phyloP scores from a whole-genome alignment of 129 eudicot species.

The Erigeron canadensis region DNA sequence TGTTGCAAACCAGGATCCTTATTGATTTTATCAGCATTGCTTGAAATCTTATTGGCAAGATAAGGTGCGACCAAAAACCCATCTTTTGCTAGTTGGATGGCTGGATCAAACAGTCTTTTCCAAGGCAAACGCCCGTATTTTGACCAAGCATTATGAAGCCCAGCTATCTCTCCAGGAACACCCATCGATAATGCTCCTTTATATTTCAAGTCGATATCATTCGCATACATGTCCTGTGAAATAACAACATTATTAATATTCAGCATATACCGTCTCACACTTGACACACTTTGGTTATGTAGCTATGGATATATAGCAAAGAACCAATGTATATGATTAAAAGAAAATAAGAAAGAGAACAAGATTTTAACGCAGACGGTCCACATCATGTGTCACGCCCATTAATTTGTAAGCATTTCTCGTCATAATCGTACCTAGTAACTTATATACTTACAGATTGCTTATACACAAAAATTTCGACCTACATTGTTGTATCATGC shows the following conservation, averaged over 20 bases:
- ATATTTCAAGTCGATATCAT: conserved; percentile 46
- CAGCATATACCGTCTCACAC: not conserved
- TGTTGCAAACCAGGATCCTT: conserved; percentile 71
- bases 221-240: conserved; percentile 79
- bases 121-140: conserved; percentile 75
- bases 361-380: too few relatives aligned
- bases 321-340: not conserved
- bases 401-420: too few relatives aligned
- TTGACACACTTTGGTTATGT: not conserved
- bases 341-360: too few relatives aligned
- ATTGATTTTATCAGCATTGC: conserved; percentile 26
- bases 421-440: too few relatives aligned
- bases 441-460: too few relatives aligned
- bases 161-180: conserved; percentile 91
- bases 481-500: not conserved
- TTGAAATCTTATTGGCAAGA: conserved; percentile 44
- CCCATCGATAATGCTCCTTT: conserved; percentile 77
- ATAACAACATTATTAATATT: conserved; percentile 13
- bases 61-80: conserved; percentile 73
- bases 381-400: too few relatives aligned
- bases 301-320: too few relatives aligned
- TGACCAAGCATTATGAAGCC: conserved; percentile 75
- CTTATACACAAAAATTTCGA: not conserved
- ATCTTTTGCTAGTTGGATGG: conserved; percentile 63
- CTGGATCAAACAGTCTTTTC: conserved; percentile 68